A percentile compares a stretch with the other conserved stretches of the same genome.
These are phyloP conservation scores for Stevia rebaudiana DNA, from an alignment of 140 eudicot genomes.

Conservation along the genomic window DNA sequence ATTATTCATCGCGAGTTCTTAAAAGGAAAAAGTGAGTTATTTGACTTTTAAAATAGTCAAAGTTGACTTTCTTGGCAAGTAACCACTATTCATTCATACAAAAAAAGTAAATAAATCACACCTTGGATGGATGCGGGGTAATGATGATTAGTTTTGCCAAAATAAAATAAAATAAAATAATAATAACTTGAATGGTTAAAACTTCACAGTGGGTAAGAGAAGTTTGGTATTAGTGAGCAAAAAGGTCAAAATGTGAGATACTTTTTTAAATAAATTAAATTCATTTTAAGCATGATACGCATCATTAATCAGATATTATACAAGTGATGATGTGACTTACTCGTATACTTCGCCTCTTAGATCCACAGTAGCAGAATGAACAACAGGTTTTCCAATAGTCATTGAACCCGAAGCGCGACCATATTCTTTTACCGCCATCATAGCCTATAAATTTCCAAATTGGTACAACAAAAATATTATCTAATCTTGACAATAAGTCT, in stretches of 20 bases:
- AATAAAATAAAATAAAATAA: not conserved
- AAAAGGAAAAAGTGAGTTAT: not conserved
- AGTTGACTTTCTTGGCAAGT: not conserved
- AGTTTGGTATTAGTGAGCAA: not conserved
- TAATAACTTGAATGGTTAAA: not conserved
- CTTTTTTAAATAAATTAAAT: not conserved
- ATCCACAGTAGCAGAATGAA: constrained; percentile 81
- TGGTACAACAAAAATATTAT: not conserved
- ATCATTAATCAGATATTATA: not conserved
- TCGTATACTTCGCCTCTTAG: constrained; percentile 81
- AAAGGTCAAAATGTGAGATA: not conserved
- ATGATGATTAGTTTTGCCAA: not conserved
- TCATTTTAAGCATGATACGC: not conserved
- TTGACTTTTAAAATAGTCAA: not conserved
- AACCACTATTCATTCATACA: not conserved
- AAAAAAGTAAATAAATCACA: not conserved
- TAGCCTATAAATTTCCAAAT: constrained; percentile 48
- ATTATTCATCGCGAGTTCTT: constrained; percentile 1
- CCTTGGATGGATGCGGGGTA: not conserved
- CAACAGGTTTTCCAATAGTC: constrained; percentile 70
- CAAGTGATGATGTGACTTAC: constrained; percentile 38
- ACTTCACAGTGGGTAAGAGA: not conserved
- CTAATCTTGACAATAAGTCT: no score
- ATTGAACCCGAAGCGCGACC: constrained; percentile 76
- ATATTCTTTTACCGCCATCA: constrained; percentile 93